Evolutionary conservation across 257 asterid genomes (phyloP).

Genomic region (Salvia miltiorrhiza): DNA sequence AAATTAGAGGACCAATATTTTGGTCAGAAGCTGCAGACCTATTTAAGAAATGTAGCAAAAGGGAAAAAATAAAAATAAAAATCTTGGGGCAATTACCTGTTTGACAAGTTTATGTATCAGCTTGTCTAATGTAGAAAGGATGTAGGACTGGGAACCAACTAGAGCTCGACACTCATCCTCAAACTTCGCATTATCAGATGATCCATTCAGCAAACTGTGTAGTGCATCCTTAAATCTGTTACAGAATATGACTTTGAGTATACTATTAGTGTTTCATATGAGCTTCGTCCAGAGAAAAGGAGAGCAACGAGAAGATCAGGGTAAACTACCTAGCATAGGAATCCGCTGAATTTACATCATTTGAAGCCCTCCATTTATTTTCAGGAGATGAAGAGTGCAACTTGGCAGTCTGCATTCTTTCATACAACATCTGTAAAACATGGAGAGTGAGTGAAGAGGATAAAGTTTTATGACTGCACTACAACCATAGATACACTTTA

Average conservation of each 20-base stretch:
- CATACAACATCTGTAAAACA: constrained; percentile 67
- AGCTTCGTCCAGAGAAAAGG: constrained; percentile 6
- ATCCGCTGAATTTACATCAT: constrained; percentile 45
- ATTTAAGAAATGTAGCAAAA: background rate
- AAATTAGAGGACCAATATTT: constrained; percentile 13
- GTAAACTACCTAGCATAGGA: constrained; percentile 69
- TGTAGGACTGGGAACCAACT: constrained; percentile 83
- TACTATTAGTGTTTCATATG: constrained; percentile 12
- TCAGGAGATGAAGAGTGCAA: constrained; percentile 65
- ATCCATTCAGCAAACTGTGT: constrained; percentile 69
- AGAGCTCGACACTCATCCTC: constrained; percentile 97
- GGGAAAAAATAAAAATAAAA: background rate
- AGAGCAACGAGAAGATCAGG: constrained; percentile 9
- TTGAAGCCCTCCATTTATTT: constrained; percentile 64
- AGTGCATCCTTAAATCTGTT: constrained; percentile 85
- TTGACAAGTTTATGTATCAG: constrained; percentile 84
- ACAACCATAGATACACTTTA: constrained; percentile 25
- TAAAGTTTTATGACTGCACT: background rate
- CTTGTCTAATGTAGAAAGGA: constrained; percentile 89
- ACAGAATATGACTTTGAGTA: constrained; percentile 27
- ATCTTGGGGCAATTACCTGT: constrained; percentile 49
- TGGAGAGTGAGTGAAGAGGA: constrained; percentile 19
- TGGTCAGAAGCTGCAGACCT: constrained; percentile 23
- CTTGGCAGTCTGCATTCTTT: constrained; percentile 78
- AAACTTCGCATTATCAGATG: constrained; percentile 76